Evolutionary conservation across 495 filamentous ascomycete species (phyloP), one percentile per base, ranked within the genome.

Genomic region (Podospora australis): DNA sequence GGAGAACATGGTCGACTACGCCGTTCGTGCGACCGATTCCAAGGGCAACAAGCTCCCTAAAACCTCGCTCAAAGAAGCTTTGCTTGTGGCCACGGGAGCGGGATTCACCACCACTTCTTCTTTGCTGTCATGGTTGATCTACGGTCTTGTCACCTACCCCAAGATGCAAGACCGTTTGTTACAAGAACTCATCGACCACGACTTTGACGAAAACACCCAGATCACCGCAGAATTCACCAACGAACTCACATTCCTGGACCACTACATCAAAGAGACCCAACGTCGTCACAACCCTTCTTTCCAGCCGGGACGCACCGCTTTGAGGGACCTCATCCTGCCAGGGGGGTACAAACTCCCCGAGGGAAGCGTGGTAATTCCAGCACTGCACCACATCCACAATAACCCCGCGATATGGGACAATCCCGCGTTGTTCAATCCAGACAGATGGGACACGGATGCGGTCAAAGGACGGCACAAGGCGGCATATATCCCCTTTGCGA

Each of bases 251-350:
- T 78, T 72, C 50, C 65, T 77, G n/a, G 77, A 78, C 48, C 72
- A 71, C 20, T 78, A 70, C 54, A 64, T 82, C 66, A 79, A 82
- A 58, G 78, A 81, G 56, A 73, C 67, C 0, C 78, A 77, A 48
- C 69, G 78, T 1, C 64, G 68, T 3, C 77, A 81, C 62, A 78
- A 76, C 44, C 70, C 78, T 1, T 72, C 68, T 5, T 81, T 71
- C 59, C 77, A 81, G 49, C 70, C 78, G 0, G 77, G 64, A 2
- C 72, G 78, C 6, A 80, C 70, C 2, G 62, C 75, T 11, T 71
- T 71, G 48, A 55, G 55, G 0, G 77, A 80, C 41, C 50, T 77
- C 5, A 60, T 80, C 14, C 58, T 82, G 0, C 78, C 78, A 0
- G 77, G 77, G 0, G 78, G 78, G 0, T 82, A 78, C 57, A 58